These are phyloP conservation scores for Fusarium sp. DNA, from an alignment of 2,329 filamentous ascomycete genomes.

Conservation along the genomic window DNA sequence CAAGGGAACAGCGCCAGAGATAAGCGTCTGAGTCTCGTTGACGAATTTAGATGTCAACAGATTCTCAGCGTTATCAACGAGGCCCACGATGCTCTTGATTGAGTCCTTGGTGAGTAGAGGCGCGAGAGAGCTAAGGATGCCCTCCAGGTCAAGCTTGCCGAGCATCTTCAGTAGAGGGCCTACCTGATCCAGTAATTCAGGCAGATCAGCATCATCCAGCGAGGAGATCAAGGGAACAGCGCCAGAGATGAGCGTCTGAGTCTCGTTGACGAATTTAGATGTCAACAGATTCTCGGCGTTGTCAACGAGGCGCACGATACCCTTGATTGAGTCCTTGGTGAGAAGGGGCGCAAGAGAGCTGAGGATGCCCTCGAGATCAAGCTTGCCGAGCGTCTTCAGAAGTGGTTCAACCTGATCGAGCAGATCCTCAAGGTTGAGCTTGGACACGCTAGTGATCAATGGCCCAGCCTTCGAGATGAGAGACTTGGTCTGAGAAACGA, in stretches of 20 bases:
- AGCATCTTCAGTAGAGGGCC: constrained; percentile 46
- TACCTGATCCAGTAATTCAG: constrained; percentile 39
- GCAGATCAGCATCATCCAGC: constrained; percentile 36
- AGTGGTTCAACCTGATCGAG: constrained; percentile 48
- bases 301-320: constrained; percentile 44
- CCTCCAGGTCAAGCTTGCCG: constrained; percentile 44
- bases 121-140: constrained; percentile 39
- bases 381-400: constrained; percentile 43
- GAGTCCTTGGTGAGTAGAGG: constrained; percentile 43
- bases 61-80: constrained; percentile 44
- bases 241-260: constrained; percentile 41
- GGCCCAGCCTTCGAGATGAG: constrained; percentile 44
- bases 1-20: constrained; percentile 42
- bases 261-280: constrained; percentile 42
- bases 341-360: constrained; percentile 41
- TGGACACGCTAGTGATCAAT: constrained; percentile 45
- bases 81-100: constrained; percentile 45
- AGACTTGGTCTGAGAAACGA: constrained; percentile 39
- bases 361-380: constrained; percentile 46
- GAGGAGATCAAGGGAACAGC: constrained; percentile 40
- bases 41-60: constrained; percentile 43
- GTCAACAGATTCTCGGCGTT: constrained; percentile 45
- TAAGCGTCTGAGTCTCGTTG: constrained; percentile 41
- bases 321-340: constrained; percentile 41
- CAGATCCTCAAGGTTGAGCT: constrained; percentile 46